Percentiles rank a stretch among this genome's conserved stretches.
These are phyloP conservation scores for Penicillium flavigenum DNA, from an alignment of 495 filamentous ascomycete species.

Conservation along the genomic window DNA sequence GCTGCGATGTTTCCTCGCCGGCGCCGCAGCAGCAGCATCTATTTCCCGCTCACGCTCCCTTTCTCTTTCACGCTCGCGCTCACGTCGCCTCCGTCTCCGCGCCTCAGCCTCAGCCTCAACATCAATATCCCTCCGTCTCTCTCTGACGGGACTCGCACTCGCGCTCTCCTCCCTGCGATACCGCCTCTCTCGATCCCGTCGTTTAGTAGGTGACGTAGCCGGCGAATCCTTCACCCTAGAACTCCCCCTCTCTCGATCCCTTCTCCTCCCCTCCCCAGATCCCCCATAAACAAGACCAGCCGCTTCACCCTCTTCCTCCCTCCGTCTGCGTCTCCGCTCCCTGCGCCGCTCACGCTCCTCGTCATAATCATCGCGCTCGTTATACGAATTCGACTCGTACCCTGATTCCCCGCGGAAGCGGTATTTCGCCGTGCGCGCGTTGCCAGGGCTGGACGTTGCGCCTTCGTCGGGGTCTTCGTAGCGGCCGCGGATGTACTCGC, in stretches of 20 bases:
- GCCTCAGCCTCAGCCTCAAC: constrained; percentile 19
- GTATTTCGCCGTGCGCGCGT: constrained; percentile 22
- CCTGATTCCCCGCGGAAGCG: constrained; percentile 25
- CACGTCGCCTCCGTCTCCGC: constrained; percentile 20
- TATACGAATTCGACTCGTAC: constrained; percentile 24
- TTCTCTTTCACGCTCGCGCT: constrained; percentile 24
- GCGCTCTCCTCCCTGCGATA: constrained; percentile 20
- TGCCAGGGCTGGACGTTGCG: constrained; percentile 17
- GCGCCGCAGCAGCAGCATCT: constrained; percentile 19
- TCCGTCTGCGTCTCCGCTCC: constrained; percentile 15
- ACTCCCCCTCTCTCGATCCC: constrained; percentile 22
- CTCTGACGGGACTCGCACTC: constrained; percentile 24
- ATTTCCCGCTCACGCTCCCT: constrained; percentile 17
- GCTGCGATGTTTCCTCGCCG: constrained; percentile 39
- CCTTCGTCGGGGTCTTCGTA: constrained; percentile 25
- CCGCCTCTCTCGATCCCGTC: constrained; percentile 31
- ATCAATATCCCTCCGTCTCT: constrained; percentile 23
- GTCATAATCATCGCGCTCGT: constrained; percentile 20
- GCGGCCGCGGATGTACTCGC: constrained; percentile 32
- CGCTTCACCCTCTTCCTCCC: constrained; percentile 21
- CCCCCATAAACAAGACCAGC: constrained; percentile 11
- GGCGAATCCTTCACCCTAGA: constrained; percentile 40
- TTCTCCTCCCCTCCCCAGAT: constrained; percentile 20
- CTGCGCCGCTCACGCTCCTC: constrained; percentile 19
- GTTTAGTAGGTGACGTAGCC: constrained; percentile 37